These are phyloP conservation scores for Boletus vinaceobasis DNA, from an alignment of 768 basidiomycete genomes.

Conservation along the genomic window DNA sequence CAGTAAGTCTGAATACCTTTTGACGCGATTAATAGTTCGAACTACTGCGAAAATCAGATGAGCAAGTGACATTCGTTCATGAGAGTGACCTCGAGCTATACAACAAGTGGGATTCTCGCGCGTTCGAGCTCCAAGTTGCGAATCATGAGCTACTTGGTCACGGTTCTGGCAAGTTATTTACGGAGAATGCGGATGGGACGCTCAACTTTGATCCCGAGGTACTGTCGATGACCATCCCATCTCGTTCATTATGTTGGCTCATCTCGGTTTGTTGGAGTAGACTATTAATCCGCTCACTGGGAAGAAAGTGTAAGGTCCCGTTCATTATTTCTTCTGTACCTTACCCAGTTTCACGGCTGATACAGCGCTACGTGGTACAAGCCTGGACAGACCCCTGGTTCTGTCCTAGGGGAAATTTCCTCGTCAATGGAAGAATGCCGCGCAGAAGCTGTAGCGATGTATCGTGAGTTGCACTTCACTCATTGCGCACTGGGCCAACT, in stretches of 20 bases:
- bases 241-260: neutral
- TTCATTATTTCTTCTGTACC: neutral
- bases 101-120: slow-evolving; percentile 71
- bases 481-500: neutral
- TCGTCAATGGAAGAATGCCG: slow-evolving; percentile 92
- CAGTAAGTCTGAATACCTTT: slow-evolving; percentile 39
- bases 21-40: neutral
- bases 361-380: slow-evolving; percentile 81
- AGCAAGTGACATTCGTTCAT: slow-evolving; percentile 79
- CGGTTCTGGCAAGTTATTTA: slow-evolving; percentile 80
- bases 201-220: slow-evolving; percentile 75
- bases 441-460: slow-evolving; percentile 85
- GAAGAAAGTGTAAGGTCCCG: slow-evolving; percentile 54
- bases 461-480: slow-evolving; percentile 45
- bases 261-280: slow-evolving; percentile 34
- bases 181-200: slow-evolving; percentile 69
- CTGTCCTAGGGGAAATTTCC: slow-evolving; percentile 82
- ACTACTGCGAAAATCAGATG: slow-evolving; percentile 41
- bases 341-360: neutral
- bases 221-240: slow-evolving; percentile 35
- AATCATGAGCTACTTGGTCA: slow-evolving; percentile 89
- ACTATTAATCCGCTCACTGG: slow-evolving; percentile 81
- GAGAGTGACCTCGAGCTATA: slow-evolving; percentile 73
- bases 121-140: slow-evolving; percentile 87
- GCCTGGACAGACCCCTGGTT: slow-evolving; percentile 78